These are phyloP conservation scores for Eremochloa ophiuroides DNA, from an alignment of 176 grass and related monocot species.

Conservation along the genomic window DNA sequence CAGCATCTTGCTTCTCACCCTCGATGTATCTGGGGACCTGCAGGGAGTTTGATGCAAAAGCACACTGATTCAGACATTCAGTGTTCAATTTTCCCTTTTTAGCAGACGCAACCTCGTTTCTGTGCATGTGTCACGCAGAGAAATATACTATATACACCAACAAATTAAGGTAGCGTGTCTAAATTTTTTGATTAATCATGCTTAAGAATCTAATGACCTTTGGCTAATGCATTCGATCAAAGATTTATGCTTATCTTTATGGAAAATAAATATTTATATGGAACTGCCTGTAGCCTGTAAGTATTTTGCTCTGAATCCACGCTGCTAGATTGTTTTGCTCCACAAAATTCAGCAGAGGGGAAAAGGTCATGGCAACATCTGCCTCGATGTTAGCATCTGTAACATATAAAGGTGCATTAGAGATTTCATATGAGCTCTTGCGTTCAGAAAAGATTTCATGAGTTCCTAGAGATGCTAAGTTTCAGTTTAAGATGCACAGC, in stretches of 20 bases:
- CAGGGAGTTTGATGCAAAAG: not conserved
- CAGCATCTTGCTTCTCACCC: constrained; percentile 93
- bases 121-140: not conserved
- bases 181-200: not conserved
- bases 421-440: not conserved
- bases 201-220: not conserved
- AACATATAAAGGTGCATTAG: not conserved
- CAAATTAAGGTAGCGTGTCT: not conserved
- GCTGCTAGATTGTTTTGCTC: not conserved
- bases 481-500: not conserved
- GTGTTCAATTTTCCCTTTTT: not conserved
- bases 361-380: constrained; percentile 8
- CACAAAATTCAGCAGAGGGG: not conserved
- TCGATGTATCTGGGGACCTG: constrained; percentile 79
- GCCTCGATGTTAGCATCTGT: constrained; percentile 17
- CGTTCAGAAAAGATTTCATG: not conserved
- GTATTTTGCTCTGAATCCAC: constrained; percentile 4
- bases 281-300: not conserved
- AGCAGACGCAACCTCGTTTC: not conserved
- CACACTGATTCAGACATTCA: constrained; percentile 17
- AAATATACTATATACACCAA: not conserved
- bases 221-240: not conserved
- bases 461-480: not conserved
- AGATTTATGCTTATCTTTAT: not conserved
- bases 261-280: not conserved